Conservation (phyloP, 306 rosid genomes). For the Geum urbanum region DNA sequence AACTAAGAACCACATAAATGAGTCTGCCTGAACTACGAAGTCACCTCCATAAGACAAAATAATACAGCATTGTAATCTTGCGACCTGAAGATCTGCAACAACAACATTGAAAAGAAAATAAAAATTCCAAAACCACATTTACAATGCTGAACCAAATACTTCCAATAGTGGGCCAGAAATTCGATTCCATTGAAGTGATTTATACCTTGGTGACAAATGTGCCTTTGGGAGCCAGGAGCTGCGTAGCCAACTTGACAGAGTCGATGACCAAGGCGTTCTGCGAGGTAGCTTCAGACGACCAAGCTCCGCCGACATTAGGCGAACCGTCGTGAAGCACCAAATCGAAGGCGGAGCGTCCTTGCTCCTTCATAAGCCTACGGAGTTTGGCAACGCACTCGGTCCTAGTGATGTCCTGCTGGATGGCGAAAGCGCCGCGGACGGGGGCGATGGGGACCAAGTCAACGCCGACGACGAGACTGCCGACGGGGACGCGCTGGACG, state of each 20-base stretch:
- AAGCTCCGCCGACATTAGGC: conserved; percentile 88
- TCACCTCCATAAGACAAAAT: conserved; percentile 77
- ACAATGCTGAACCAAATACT: too few relatives aligned
- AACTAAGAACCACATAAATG: neutral
- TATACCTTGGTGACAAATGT: conserved; percentile 69
- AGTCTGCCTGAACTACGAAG: neutral
- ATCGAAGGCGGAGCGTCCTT: conserved; percentile 49
- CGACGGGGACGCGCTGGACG: conserved; percentile 72
- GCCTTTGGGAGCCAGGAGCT: conserved; percentile 72
- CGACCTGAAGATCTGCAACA: conserved; percentile 77
- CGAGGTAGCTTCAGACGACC: conserved; percentile 87
- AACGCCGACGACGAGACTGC: conserved; percentile 68
- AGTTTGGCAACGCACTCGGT: conserved; percentile 63
- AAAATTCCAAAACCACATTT: too few relatives aligned
- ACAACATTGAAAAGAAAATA: neutral
- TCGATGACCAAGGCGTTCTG: conserved; percentile 90
- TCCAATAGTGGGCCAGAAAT: too few relatives aligned
- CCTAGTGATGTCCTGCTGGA: conserved; percentile 79
- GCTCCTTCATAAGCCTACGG: conserved; percentile 56
- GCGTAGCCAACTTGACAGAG: conserved; percentile 74
- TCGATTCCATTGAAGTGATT: too few relatives aligned
- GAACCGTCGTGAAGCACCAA: conserved; percentile 83
- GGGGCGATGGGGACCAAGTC: conserved; percentile 80
- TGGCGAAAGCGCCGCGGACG: conserved; percentile 59
- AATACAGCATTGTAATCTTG: conserved; percentile 84